Percentiles rank a stretch among this genome's conserved stretches.
These are phyloP conservation scores for Eucalyptus erythrocorys DNA, from an alignment of 345 rosid species.

Conservation along the genomic window DNA sequence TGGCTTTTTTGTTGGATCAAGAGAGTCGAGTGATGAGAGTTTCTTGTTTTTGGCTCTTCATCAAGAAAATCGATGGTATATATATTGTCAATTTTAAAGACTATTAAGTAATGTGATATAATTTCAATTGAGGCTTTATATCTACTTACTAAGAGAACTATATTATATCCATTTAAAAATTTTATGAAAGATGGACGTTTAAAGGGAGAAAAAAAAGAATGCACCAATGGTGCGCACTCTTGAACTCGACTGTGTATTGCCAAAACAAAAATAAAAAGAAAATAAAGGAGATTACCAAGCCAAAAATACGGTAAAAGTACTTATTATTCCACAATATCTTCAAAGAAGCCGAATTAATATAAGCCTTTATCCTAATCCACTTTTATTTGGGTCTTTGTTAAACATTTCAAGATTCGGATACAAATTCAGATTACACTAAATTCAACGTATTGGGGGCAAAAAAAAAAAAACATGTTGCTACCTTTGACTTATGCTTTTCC, in stretches of 20 bases:
- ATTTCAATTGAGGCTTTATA: background rate
- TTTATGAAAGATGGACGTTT: background rate
- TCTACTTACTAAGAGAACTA: background rate
- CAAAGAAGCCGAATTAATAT: background rate
- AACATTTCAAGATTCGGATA: background rate
- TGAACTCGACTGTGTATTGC: background rate
- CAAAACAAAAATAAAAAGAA: too few relatives aligned
- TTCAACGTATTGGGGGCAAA: background rate
- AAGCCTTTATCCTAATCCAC: background rate
- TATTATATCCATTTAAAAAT: background rate
- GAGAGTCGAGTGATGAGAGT: background rate
- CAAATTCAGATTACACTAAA: background rate
- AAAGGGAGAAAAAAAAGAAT: background rate
- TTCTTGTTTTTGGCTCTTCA: background rate
- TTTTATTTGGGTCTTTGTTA: background rate
- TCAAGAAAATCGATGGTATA: background rate
- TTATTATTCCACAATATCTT: background rate
- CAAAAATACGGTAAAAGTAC: background rate
- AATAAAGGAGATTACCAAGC: too few relatives aligned
- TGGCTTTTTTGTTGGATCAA: background rate
- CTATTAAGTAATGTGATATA: background rate
- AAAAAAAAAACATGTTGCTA: background rate
- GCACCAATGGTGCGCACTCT: background rate
- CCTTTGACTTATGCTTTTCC: background rate
- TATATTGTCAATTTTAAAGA: background rate